Evolutionary conservation across 257 asterid genomes (phyloP).

Genomic region (Solanum virginianum): DNA sequence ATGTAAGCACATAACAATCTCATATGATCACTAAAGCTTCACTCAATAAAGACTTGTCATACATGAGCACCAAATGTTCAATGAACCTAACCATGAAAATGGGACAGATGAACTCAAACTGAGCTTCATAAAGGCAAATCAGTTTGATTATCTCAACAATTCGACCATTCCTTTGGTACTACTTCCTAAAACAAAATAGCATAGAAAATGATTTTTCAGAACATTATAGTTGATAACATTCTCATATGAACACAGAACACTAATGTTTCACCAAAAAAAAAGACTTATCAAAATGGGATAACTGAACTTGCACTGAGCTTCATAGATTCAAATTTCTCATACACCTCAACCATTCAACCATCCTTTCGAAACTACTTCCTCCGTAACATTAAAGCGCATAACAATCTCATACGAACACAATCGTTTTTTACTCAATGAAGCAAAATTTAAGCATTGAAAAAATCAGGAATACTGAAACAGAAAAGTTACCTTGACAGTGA

Average conservation of each 20-base stretch:
- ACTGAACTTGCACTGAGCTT: neutral
- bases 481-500: neutral
- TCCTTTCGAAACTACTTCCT: neutral
- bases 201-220: no score
- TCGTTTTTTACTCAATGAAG: neutral
- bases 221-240: no score
- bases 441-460: neutral
- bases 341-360: neutral
- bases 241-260: no score
- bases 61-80: neutral
- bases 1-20: no score
- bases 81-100: no score
- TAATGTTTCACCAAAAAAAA: no score
- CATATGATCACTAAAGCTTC: no score
- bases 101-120: neutral
- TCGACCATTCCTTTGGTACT: neutral
- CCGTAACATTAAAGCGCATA: neutral
- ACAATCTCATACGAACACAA: neutral
- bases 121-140: neutral
- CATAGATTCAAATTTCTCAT: neutral
- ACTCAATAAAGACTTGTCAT: neutral
- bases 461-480: neutral
- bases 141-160: no score
- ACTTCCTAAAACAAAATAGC: no score
- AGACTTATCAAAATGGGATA: neutral